Conservation (phyloP, 1,139 yeast genomes). For the Zygoascus hellenicus region DNA sequence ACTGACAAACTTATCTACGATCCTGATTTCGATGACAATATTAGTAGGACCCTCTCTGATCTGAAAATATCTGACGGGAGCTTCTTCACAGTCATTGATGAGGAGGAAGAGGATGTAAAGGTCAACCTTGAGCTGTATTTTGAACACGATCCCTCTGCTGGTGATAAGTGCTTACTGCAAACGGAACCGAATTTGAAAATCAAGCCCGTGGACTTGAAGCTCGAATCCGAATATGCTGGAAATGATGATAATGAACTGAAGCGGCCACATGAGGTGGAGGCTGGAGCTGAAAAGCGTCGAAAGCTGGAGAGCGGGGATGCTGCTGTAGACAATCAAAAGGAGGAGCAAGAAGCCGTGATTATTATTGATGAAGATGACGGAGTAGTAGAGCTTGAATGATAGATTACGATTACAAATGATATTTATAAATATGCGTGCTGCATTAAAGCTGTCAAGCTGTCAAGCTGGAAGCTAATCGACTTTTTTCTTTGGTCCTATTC, state of each 20-base stretch:
- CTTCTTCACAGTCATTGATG: slow-evolving; percentile 69
- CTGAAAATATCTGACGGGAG: slow-evolving; percentile 58
- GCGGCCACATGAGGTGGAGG: slow-evolving; percentile 8
- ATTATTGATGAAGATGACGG: slow-evolving; percentile 19
- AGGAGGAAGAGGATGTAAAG: slow-evolving; percentile 48
- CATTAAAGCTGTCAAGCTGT: neutral
- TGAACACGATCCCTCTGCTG: slow-evolving; percentile 15
- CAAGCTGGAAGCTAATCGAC: neutral
- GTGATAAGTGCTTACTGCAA: slow-evolving; percentile 14
- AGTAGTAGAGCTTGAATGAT: slow-evolving; percentile 2
- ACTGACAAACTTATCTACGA: slow-evolving; percentile 70
- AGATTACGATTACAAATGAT: neutral
- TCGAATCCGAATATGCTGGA: slow-evolving; percentile 10
- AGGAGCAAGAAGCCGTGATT: slow-evolving; percentile 20
- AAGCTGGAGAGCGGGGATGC: slow-evolving; percentile 17
- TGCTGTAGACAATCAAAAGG: slow-evolving; percentile 20
- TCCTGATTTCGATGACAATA: slow-evolving; percentile 80
- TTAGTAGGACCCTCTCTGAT: slow-evolving; percentile 43
- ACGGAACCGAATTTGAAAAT: slow-evolving; percentile 16
- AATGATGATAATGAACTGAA: slow-evolving; percentile 11
- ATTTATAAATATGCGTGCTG: slow-evolving; percentile 1
- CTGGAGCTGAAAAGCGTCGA: slow-evolving; percentile 17
- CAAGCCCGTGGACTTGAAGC: slow-evolving; percentile 15
- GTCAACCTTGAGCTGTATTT: slow-evolving; percentile 68
- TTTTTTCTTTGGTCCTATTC: neutral